phyloP scores from a whole-genome alignment of 305 asterid species.

The Fraxinus velutina region DNA sequence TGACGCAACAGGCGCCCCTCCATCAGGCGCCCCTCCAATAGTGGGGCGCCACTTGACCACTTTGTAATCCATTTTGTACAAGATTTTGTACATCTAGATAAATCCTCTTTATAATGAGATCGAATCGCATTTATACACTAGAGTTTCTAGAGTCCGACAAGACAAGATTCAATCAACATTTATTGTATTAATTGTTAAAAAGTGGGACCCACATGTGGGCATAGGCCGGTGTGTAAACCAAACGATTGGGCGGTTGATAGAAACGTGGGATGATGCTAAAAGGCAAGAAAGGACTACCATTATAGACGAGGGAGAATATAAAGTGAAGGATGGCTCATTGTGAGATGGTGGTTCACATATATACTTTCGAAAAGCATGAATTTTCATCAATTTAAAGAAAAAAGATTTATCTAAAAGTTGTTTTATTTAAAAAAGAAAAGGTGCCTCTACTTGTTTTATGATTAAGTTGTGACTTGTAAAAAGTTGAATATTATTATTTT shows the following conservation, averaged over 20 bases:
- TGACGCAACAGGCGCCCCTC: too few species aligned
- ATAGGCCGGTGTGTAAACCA: not conserved
- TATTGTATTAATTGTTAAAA: not conserved
- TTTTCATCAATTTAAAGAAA: not conserved
- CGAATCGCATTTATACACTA: too few species aligned
- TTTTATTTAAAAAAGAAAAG: too few species aligned
- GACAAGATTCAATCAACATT: not conserved
- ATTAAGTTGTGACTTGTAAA: not conserved
- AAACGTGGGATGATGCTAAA: not conserved
- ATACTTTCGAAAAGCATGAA: not conserved
- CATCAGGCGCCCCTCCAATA: too few species aligned
- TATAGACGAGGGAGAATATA: not conserved
- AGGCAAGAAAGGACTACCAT: not conserved
- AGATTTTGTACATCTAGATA: too few species aligned
- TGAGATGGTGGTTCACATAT: not conserved
- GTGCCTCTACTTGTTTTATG: not conserved
- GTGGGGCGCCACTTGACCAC: too few species aligned
- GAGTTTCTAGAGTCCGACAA: not conserved
- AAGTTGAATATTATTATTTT: not conserved
- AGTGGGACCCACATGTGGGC: not conserved
- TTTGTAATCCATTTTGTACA: too few species aligned
- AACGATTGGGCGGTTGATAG: not conserved
- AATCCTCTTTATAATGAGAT: too few species aligned
- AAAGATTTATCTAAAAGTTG: not conserved
- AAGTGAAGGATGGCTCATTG: not conserved